Percentiles rank a stretch among this genome's conserved stretches.
These are phyloP conservation scores for Penicillium herquei DNA, from an alignment of 495 filamentous ascomycete genomes.

Conservation along the genomic window DNA sequence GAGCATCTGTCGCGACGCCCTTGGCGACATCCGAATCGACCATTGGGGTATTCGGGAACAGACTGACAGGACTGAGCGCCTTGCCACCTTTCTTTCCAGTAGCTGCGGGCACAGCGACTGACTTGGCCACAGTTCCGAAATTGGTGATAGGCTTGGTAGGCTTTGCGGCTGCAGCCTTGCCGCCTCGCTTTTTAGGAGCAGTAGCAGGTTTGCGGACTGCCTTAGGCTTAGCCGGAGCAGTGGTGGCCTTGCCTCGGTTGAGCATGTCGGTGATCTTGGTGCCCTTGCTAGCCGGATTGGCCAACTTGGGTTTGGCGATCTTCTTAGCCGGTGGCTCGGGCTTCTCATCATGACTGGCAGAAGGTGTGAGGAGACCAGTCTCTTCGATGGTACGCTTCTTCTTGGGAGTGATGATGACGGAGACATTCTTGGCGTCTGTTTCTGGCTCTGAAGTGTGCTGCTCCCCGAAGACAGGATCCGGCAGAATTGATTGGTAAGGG, in stretches of 20 bases:
- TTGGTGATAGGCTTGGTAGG: constrained; percentile 36
- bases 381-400: constrained; percentile 31
- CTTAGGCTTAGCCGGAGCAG: constrained; percentile 16
- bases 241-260: constrained; percentile 16
- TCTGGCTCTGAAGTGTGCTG: constrained; percentile 4
- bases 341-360: constrained; percentile 46
- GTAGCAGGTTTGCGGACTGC: constrained; percentile 10
- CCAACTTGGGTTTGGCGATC: constrained; percentile 7
- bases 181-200: constrained; percentile 1
- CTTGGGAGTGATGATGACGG: constrained; percentile 46
- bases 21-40: neutral
- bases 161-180: constrained; percentile 19
- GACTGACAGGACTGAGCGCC: neutral
- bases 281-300: constrained; percentile 33
- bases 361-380: constrained; percentile 64
- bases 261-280: constrained; percentile 31
- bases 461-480: constrained; percentile 21
- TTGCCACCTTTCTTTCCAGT: constrained; percentile 22
- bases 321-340: constrained; percentile 18
- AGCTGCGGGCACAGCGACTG: constrained; percentile 15
- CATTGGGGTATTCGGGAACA: constrained; percentile 1
- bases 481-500: constrained; percentile 13
- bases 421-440: constrained; percentile 39
- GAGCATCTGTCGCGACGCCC: neutral
- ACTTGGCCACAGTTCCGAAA: constrained; percentile 43